Base-by-base conservation (phyloP, 1,284 basidiomycete genomes). In the Ganoderma sinense region DNA sequence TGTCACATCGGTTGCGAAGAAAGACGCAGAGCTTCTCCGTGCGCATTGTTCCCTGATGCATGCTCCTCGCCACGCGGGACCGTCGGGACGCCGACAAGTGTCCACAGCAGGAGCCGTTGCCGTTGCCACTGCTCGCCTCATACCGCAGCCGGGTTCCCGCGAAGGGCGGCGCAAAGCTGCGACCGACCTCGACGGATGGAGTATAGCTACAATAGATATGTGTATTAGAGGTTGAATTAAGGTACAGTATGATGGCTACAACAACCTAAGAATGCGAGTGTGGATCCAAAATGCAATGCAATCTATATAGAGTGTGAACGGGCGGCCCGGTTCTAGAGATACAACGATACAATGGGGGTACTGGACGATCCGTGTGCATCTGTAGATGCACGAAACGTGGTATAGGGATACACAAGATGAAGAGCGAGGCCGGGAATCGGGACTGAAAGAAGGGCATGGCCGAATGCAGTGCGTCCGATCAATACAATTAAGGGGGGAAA, bases 321-420 rank as follows among this genome's bases (percentile, higher is more conserved):
- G 45, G 45, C 31, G 36, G 48, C 36, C 36, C 36, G 36, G 48
- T 53, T 61, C 73, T 76, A 76, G 64, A 55, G 72, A 70, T 75
- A 76, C 74, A 76, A 69, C 61, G 69, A 67, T 53, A 29, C 48
- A 70, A 55, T 65, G 64, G 51, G 63, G 64, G 62, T 51, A 58
- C 51, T 59, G 33, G 40, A 36, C 66, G 62, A 51, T 36, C 62
- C 61, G n/a, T 64, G 61, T 68, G 67, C 39, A 64, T 18, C 66
- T 45, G 60, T 61, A 62, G 56, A 56, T 65, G 59, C 67, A 58
- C 43, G 69, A 60, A 53, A 26, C 51, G 63, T 58, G 64, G 33
- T 59, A 62, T 69, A 67, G 65, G 62, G 43, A 62, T 71, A 72
- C 65, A 69, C 68, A 70, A 58, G 41, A 68, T 67, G 59, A 43